Evolutionary conservation across 495 filamentous ascomycete species (phyloP).

Genomic region (Chaetomium fimeti): DNA sequence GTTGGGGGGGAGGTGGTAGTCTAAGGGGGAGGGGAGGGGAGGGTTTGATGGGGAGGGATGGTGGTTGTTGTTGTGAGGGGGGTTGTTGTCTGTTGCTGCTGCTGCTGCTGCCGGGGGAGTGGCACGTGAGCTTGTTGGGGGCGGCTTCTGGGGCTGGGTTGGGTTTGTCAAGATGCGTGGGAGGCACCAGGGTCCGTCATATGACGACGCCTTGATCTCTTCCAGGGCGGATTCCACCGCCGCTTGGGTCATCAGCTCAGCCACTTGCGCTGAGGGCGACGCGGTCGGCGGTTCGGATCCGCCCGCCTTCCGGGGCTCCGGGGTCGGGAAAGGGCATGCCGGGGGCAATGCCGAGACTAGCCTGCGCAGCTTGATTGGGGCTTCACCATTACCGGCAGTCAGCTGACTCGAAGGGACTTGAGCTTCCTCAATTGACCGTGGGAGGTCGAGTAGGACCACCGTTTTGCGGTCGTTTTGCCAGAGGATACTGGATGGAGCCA

Average conservation of each 20-base stretch:
- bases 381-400: constrained; percentile 13
- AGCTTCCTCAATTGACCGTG: constrained; percentile 48
- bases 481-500: constrained; percentile 37
- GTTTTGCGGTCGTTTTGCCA: constrained; percentile 41
- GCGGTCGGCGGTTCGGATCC: constrained; percentile 7
- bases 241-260: constrained; percentile 48
- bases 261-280: constrained; percentile 39
- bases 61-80: neutral
- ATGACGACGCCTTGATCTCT: constrained; percentile 30
- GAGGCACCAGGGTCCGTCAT: constrained; percentile 49
- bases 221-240: constrained; percentile 44
- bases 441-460: constrained; percentile 45
- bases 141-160: neutral
- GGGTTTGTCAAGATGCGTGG: constrained; percentile 30
- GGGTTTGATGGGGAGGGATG: neutral
- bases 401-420: constrained; percentile 39
- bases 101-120: neutral
- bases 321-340: constrained; percentile 43
- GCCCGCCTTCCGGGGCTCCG: constrained; percentile 42
- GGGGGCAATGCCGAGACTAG: constrained; percentile 41
- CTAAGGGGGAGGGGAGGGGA: neutral
- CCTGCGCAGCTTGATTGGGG: constrained; percentile 26
- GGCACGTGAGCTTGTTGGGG: constrained; percentile 3
- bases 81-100: neutral
- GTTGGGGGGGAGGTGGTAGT: constrained; percentile 33